phyloP scores from a whole-genome alignment of 371 early-diverging fungal species.

The Rhizopus sp. region DNA sequence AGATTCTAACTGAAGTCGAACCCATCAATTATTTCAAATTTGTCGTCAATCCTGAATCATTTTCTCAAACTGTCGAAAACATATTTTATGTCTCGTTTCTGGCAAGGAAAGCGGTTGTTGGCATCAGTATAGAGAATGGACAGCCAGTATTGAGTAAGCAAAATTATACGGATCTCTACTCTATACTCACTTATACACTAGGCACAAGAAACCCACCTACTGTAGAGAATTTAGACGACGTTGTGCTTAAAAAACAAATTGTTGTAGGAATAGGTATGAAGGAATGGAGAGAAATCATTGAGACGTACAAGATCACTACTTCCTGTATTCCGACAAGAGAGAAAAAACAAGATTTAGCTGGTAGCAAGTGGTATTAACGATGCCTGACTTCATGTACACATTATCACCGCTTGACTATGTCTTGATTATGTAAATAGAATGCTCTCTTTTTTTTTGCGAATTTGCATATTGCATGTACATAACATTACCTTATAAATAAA shows the following conservation, averaged over 20 bases:
- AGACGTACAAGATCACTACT: conserved; percentile 59
- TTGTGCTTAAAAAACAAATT: conserved; percentile 76
- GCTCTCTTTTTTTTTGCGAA: background rate
- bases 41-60: conserved; percentile 88
- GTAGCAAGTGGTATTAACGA: background rate
- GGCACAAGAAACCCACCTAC: conserved; percentile 63
- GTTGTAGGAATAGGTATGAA: conserved; percentile 79
- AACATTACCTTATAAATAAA: too few species aligned
- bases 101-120: conserved; percentile 80
- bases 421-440: background rate
- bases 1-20: conserved; percentile 57
- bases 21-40: conserved; percentile 82
- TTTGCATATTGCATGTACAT: too few species aligned
- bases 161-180: background rate
- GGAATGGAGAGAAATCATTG: conserved; percentile 72
- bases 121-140: conserved; percentile 71
- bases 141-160: conserved; percentile 63
- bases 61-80: conserved; percentile 93
- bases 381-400: too few species aligned
- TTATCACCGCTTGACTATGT: too few species aligned
- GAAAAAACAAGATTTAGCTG: conserved; percentile 1
- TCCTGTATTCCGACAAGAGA: conserved; percentile 14
- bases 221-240: conserved; percentile 61
- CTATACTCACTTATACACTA: conserved; percentile 22
- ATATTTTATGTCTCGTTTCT: conserved; percentile 93